phyloP scores from a whole-genome alignment of 768 basidiomycete species.

The Rhodotorula babjevae region DNA sequence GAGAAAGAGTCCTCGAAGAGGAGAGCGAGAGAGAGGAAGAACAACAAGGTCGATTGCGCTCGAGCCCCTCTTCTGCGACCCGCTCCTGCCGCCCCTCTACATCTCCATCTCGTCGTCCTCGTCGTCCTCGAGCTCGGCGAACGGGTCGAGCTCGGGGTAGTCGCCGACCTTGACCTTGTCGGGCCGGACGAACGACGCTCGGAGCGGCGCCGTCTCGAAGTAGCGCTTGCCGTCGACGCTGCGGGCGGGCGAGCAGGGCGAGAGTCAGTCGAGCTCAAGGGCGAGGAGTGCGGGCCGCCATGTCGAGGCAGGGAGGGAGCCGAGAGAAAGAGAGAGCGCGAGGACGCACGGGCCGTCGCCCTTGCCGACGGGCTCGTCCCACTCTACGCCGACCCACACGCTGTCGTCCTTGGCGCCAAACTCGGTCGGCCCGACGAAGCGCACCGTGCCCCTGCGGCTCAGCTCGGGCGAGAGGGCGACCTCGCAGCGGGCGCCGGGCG shows the following conservation, averaged over 20 bases:
- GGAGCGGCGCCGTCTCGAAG: conserved; percentile 69
- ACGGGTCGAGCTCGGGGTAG: conserved; percentile 71
- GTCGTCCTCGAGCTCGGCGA: conserved; percentile 62
- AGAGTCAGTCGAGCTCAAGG: neutral
- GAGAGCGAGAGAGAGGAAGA: no score
- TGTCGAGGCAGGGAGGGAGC: no score
- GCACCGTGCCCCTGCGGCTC: conserved; percentile 75
- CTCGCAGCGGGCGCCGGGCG: conserved; percentile 71
- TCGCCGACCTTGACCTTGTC: conserved; percentile 78
- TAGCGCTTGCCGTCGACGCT: conserved; percentile 83
- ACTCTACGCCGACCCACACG: conserved; percentile 85
- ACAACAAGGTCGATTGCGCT: no score
- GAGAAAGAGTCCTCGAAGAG: no score
- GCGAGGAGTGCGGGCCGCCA: no score
- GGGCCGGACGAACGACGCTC: conserved; percentile 80
- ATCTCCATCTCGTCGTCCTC: conserved; percentile 57
- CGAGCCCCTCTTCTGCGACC: neutral
- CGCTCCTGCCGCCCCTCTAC: neutral
- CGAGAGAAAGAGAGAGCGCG: neutral
- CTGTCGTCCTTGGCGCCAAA: conserved; percentile 62
- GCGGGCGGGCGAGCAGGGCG: neutral
- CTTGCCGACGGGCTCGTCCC: conserved; percentile 93
- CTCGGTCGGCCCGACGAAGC: conserved; percentile 74
- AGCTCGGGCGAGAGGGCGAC: conserved; percentile 61
- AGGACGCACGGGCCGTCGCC: conserved; percentile 83